Percentiles rank a stretch among this genome's conserved stretches.
phyloP scores from a whole-genome alignment of 2,329 filamentous ascomycete genomes.

The Cordyceps cateniannulata region DNA sequence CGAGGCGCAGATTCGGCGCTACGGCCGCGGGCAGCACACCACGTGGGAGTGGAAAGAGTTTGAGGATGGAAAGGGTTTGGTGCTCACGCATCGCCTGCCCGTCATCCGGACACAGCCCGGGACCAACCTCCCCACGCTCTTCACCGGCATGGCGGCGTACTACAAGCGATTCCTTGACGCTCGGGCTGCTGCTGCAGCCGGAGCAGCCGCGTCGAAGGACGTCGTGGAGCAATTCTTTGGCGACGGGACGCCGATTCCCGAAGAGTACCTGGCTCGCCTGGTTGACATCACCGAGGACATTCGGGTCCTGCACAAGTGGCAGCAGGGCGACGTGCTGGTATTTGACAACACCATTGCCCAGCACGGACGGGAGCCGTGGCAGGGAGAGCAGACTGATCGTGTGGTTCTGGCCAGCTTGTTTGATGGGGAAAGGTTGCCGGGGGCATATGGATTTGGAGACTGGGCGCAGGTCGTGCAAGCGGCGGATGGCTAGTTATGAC shows the following conservation, averaged over 20 bases:
- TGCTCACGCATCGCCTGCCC: too few relatives aligned
- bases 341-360: slow-evolving; percentile 43
- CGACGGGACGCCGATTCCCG: slow-evolving; percentile 40
- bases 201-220: slow-evolving; percentile 19
- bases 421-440: too few relatives aligned
- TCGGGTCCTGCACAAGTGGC: slow-evolving; percentile 40
- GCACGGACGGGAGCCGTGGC: slow-evolving; percentile 42
- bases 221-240: slow-evolving; percentile 36
- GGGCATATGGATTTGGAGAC: too few relatives aligned
- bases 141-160: too few relatives aligned
- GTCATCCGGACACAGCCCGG: too few relatives aligned
- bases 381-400: too few relatives aligned
- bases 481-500: too few relatives aligned
- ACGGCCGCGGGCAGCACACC: slow-evolving; percentile 37
- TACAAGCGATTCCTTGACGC: too few relatives aligned
- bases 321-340: slow-evolving; percentile 40
- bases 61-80: slow-evolving; percentile 20
- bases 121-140: too few relatives aligned
- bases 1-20: slow-evolving; percentile 42
- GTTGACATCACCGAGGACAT: slow-evolving; percentile 42
- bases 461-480: too few relatives aligned
- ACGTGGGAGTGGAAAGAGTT: slow-evolving; percentile 43
- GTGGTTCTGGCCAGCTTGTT: too few relatives aligned
- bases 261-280: slow-evolving; percentile 35
- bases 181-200: too few relatives aligned